Evolutionary conservation across 1,284 basidiomycete species (phyloP).

Genomic region (Blastosporella zonata): DNA sequence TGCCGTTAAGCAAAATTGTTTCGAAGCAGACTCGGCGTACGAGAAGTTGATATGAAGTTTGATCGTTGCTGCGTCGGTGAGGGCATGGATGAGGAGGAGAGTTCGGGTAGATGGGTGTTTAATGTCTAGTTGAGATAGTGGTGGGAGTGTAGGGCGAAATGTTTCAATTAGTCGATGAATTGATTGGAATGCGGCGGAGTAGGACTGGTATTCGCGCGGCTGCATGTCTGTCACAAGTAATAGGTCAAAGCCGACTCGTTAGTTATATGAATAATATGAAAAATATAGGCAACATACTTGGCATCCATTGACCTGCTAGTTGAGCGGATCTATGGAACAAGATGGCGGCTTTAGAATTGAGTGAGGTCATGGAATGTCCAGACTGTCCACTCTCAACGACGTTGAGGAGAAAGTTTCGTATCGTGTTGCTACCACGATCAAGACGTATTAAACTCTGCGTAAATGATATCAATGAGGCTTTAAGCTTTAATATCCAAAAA

Average conservation of each 20-base stretch:
- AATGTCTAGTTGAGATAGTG: slow-evolving; percentile 27
- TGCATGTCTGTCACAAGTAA: slow-evolving; percentile 31
- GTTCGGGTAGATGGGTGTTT: slow-evolving; percentile 31
- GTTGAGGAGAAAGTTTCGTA: slow-evolving; percentile 34
- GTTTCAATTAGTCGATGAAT: slow-evolving; percentile 38
- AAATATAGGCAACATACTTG: slow-evolving; percentile 29
- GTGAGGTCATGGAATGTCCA: slow-evolving; percentile 28
- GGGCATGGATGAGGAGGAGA: slow-evolving; percentile 36
- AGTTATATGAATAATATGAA: background rate
- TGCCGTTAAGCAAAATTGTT: slow-evolving; percentile 37
- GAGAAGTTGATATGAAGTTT: slow-evolving; percentile 41
- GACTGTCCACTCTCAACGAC: slow-evolving; percentile 19
- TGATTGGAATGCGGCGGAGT: slow-evolving; percentile 36
- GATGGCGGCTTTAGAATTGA: slow-evolving; percentile 37
- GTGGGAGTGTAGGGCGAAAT: slow-evolving; percentile 33
- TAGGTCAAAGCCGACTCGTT: slow-evolving; percentile 9
- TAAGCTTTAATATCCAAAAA: slow-evolving; percentile 8
- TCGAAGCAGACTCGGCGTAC: slow-evolving; percentile 34
- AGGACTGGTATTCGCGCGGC: slow-evolving; percentile 33
- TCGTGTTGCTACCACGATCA: slow-evolving; percentile 34
- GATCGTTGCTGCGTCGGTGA: slow-evolving; percentile 40
- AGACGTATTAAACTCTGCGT: slow-evolving; percentile 28
- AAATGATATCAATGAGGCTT: slow-evolving; percentile 9
- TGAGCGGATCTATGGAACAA: slow-evolving; percentile 41
- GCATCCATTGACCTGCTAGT: slow-evolving; percentile 38